Evolutionary conservation across 768 basidiomycete species (phyloP), one percentile per base, ranked within the genome.

Genomic region (Pisolithus orientalis): DNA sequence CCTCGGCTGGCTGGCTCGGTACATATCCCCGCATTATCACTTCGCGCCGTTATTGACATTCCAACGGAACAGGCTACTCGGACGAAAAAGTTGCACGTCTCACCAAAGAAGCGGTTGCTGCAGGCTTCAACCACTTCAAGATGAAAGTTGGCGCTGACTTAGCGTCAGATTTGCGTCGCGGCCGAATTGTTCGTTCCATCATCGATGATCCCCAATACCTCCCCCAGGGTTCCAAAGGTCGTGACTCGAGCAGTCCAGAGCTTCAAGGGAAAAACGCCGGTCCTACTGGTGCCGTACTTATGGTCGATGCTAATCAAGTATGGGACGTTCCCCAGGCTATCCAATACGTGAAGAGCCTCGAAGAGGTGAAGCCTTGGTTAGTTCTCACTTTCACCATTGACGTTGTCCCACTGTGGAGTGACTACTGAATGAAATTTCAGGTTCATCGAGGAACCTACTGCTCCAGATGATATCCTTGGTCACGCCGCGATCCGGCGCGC

Each of bases 91-190:
- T 98, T 25, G 79, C 83, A 1, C 79, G 83, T 7, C 79, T 98
- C 48, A 96, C 92, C 8, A 84, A 83, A 62, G 90, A 94, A 64
- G 90, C 93, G 31, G 76, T 98, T 48, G 70, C 78, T 24, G 81
- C 79, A 42, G 94, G 94, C 21, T 98, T 98, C 80, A 95, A 91
- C 72, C 94, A 96, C 72, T 98, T 98, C 82, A 97, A 97, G 73
- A 94, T 97, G 85, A 98, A 97, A 74, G 95, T 98, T 58, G 95
- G 95, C 49, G 85, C 87, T 25, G 78, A 89, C 69, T 75, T 80
- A 52, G 79, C 83, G 38, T 82, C 85, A 65, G 95, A 96, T 70
- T 74, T 94, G 48, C 85, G 92, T 47, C 84, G 94, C 50, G 91
- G 92, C 21, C 80, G 79, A 61, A 77, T 97, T 62, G 94, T 98